phyloP scores from a whole-genome alignment of 73 alveolate genomes.

The Paramecium primaurelia region DNA sequence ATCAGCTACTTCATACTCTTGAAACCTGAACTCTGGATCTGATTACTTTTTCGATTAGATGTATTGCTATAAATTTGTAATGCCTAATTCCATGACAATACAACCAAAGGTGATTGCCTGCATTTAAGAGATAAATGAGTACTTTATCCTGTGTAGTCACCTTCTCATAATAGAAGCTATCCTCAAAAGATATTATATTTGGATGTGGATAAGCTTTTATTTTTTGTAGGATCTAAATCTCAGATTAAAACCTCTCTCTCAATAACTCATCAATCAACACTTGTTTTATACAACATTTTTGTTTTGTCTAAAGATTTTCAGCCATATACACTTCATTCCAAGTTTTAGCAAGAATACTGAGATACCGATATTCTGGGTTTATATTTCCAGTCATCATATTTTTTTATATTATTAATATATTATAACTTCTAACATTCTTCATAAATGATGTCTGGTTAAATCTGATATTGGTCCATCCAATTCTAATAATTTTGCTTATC shows the following conservation, averaged over 20 bases:
- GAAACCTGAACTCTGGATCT: neutral
- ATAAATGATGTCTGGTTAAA: neutral
- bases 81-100: conserved; percentile 42
- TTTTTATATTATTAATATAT: neutral
- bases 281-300: neutral
- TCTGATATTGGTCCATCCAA: neutral
- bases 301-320: neutral
- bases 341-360: neutral
- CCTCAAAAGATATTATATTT: neutral
- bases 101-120: neutral
- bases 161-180: neutral
- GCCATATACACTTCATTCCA: conserved; percentile 12
- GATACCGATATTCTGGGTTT: conserved; percentile 4
- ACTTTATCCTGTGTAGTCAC: neutral
- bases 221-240: neutral
- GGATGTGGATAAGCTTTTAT: conserved; percentile 38
- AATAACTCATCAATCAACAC: neutral
- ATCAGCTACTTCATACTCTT: conserved; percentile 31
- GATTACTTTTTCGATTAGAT: neutral
- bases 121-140: neutral
- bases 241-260: neutral
- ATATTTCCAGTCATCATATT: neutral
- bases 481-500: neutral
- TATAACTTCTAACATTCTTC: neutral
- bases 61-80: neutral